These are phyloP conservation scores for Aspergillus persii DNA, from an alignment of 2,329 filamentous ascomycete genomes.

Conservation along the genomic window DNA sequence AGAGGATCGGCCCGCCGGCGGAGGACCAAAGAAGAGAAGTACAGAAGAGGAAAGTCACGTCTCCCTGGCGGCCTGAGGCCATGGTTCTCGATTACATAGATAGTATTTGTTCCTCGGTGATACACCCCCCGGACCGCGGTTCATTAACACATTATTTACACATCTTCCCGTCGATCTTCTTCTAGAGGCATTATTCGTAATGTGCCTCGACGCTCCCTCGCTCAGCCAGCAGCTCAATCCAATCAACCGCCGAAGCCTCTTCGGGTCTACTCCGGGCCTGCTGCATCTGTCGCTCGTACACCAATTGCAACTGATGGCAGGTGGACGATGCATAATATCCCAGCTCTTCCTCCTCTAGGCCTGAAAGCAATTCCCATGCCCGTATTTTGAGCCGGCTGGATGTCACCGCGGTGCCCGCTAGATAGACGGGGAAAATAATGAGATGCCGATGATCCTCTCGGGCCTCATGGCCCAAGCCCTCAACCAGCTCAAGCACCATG, in stretches of 20 bases:
- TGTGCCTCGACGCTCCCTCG: constrained; percentile 50
- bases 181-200: constrained; percentile 36
- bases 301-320: constrained; percentile 45
- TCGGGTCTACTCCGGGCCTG: constrained; percentile 40
- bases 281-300: constrained; percentile 50
- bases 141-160: not conserved
- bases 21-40: constrained; percentile 6
- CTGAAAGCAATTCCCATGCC: constrained; percentile 50
- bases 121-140: too few relatives aligned
- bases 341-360: constrained; percentile 48
- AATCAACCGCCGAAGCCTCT: constrained; percentile 47
- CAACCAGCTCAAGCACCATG: constrained; percentile 47
- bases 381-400: constrained; percentile 44
- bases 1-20: constrained; percentile 3
- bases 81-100: not conserved
- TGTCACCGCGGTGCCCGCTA: constrained; percentile 48
- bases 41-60: not conserved
- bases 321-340: constrained; percentile 49
- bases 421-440: constrained; percentile 54
- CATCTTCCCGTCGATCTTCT: not conserved
- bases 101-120: too few relatives aligned
- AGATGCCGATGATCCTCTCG: constrained; percentile 45
- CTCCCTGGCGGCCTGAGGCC: not conserved
- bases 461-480: constrained; percentile 36
- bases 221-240: constrained; percentile 49